A percentile compares a stretch with the other conserved stretches of the same genome.
Conservation (phyloP, 73 alveolate species). For the Blepharisma japonicum region DNA sequence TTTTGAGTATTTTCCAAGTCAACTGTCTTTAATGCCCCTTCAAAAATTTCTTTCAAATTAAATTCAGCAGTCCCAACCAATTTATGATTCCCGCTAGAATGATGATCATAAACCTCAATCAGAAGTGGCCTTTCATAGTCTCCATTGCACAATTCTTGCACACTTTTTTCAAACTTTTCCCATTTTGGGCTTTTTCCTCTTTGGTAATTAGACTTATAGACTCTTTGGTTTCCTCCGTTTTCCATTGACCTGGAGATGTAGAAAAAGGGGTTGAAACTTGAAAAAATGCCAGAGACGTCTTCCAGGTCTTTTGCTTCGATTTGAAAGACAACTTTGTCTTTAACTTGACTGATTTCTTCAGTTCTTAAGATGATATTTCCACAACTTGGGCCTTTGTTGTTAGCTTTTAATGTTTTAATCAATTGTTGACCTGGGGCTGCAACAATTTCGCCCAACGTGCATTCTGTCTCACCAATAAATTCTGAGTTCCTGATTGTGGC, state of each 20-base stretch:
- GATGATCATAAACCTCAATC: conserved; percentile 54
- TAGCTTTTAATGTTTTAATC: neutral
- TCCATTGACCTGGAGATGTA: conserved; percentile 2
- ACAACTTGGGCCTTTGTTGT: conserved; percentile 27
- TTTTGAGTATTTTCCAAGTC: neutral
- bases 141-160: conserved; percentile 49
- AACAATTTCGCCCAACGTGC: conserved; percentile 38
- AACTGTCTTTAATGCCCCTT: conserved; percentile 23
- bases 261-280: conserved; percentile 17
- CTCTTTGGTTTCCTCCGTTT: conserved; percentile 27
- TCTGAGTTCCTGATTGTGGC: conserved; percentile 8
- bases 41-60: conserved; percentile 31
- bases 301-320: neutral
- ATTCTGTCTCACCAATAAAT: conserved; percentile 39
- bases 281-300: neutral
- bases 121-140: conserved; percentile 39
- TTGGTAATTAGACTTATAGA: conserved; percentile 33
- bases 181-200: conserved; percentile 35
- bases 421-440: conserved; percentile 42
- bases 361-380: conserved; percentile 38
- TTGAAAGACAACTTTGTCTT: neutral
- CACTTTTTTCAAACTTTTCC: conserved; percentile 11
- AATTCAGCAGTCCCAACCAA: conserved; percentile 38
- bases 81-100: conserved; percentile 40
- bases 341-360: conserved; percentile 30